A percentile compares a stretch with the other conserved stretches of the same genome.
Conservation (phyloP, 2,329 filamentous ascomycete species). For the Furcasterigmium sp. region DNA sequence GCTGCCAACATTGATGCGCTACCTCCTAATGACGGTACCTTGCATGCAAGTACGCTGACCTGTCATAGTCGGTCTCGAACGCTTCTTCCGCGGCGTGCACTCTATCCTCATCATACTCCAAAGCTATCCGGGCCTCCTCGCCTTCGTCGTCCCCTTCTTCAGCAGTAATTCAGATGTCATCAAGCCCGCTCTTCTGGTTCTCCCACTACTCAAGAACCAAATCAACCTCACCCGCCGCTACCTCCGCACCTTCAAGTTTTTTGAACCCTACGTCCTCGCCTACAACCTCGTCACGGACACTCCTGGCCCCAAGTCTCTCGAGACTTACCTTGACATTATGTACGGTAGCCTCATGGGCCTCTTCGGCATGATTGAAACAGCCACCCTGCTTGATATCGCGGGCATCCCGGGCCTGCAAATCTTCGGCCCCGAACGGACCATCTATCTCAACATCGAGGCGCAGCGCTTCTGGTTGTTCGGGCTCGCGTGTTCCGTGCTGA, state of each 20-base stretch:
- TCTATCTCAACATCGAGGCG: conserved; percentile 49
- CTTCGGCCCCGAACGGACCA: conserved; percentile 45
- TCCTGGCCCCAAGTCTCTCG: conserved; percentile 19
- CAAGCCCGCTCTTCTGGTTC: conserved; percentile 22
- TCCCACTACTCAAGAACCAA: conserved; percentile 29
- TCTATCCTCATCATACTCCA: conserved; percentile 42
- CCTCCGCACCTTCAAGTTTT: conserved; percentile 64
- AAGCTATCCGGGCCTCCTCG: conserved; percentile 35
- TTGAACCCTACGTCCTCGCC: conserved; percentile 52
- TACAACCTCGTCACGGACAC: conserved; percentile 31
- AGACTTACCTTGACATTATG: conserved; percentile 46
- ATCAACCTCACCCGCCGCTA: conserved; percentile 51
- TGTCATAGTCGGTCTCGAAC: conserved; percentile 53
- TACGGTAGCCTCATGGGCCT: conserved; percentile 57
- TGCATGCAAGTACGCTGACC: too few species aligned
- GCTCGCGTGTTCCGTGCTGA: conserved; percentile 44
- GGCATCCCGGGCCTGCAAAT: conserved; percentile 38
- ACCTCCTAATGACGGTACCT: too few species aligned
- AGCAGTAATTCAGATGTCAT: conserved; percentile 5
- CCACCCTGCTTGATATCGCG: conserved; percentile 52
- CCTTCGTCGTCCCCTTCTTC: conserved; percentile 22
- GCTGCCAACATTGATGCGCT: too few species aligned
- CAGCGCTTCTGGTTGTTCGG: conserved; percentile 68
- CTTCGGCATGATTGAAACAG: conserved; percentile 62
- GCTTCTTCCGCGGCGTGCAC: conserved; percentile 54